A percentile compares a stretch with the other conserved stretches of the same genome.
phyloP scores from a whole-genome alignment of 1,284 basidiomycete genomes.

The Trichosporon sp. region DNA sequence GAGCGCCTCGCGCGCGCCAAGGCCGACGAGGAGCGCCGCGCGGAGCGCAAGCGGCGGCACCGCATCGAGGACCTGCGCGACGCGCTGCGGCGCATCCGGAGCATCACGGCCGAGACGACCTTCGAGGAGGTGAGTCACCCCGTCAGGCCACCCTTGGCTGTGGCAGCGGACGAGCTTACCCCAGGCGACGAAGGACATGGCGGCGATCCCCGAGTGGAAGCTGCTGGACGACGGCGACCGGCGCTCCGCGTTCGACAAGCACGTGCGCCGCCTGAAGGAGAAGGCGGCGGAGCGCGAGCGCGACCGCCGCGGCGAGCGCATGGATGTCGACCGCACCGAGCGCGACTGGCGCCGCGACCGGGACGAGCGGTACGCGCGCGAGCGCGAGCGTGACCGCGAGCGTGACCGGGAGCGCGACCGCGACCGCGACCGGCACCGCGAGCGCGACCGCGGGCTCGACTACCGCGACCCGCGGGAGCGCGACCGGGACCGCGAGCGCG shows the following conservation, averaged over 20 bases:
- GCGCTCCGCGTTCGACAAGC: conserved; percentile 74
- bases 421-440: conserved; percentile 17
- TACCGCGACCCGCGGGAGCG: conserved; percentile 39
- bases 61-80: conserved; percentile 93
- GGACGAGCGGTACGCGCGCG: conserved; percentile 26
- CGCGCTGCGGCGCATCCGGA: conserved; percentile 81
- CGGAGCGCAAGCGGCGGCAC: conserved; percentile 78
- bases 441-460: conserved; percentile 27
- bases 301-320: conserved; percentile 31
- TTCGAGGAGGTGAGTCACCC: conserved; percentile 66
- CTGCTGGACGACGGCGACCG: conserved; percentile 69
- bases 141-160: not conserved
- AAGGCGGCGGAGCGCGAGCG: conserved; percentile 59
- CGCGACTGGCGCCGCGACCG: conserved; percentile 38
- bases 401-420: too few species aligned
- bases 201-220: conserved; percentile 74
- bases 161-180: not conserved
- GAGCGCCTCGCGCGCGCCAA: conserved; percentile 65
- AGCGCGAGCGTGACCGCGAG: conserved; percentile 19
- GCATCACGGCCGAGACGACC: conserved; percentile 64
- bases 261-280: conserved; percentile 80
- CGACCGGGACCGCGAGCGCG: conserved; percentile 32
- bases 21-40: conserved; percentile 71
- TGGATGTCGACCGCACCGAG: not conserved
- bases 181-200: conserved; percentile 67